Percentiles rank a stretch among this genome's conserved stretches.
These are phyloP conservation scores for Leishmania gerbilli DNA, from an alignment of 208 protist species.

Conservation along the genomic window DNA sequence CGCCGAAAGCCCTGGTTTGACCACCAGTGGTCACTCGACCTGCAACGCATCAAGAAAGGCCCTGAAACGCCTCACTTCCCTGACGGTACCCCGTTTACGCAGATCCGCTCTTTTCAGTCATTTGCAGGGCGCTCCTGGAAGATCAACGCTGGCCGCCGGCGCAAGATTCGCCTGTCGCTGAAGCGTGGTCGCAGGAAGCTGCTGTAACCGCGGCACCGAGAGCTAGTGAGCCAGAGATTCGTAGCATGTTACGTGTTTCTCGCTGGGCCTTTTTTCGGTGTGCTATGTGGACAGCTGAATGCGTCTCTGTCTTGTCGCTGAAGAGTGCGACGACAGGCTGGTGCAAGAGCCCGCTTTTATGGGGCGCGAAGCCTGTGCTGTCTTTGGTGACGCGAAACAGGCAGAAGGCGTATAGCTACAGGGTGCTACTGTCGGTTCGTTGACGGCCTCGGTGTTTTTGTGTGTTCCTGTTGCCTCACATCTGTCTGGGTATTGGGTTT, in stretches of 20 bases:
- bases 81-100: constrained; percentile 85
- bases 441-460: background rate
- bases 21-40: constrained; percentile 85
- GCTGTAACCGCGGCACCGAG: constrained; percentile 38
- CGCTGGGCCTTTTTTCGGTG: too few relatives aligned
- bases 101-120: constrained; percentile 86
- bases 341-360: background rate
- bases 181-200: constrained; percentile 88
- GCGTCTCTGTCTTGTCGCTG: background rate
- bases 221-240: background rate
- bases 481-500: background rate
- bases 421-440: background rate
- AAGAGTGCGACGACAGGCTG: background rate
- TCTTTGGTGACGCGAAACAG: background rate
- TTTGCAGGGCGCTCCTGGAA: constrained; percentile 87
- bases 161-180: constrained; percentile 87
- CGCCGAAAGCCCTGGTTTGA: constrained; percentile 92
- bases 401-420: background rate
- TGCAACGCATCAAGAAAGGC: constrained; percentile 81
- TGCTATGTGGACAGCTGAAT: background rate
- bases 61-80: constrained; percentile 85
- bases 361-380: background rate
- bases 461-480: background rate
- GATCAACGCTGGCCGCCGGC: constrained; percentile 83
- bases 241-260: background rate